Evolutionary conservation across 306 rosid genomes (phyloP).

Genomic region (Ormosia semicastrata): DNA sequence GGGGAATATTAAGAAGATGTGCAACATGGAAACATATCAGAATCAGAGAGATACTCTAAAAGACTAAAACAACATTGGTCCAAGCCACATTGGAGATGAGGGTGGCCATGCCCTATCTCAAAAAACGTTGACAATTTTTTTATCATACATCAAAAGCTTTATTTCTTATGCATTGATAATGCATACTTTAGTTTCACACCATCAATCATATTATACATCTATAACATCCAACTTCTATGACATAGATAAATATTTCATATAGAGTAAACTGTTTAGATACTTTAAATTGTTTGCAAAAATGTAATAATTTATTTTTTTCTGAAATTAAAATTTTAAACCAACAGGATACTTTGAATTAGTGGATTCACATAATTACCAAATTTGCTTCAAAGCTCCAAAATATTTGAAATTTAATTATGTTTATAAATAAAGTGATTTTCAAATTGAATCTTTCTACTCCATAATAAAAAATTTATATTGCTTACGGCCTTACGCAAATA

Average conservation of each 20-base stretch:
- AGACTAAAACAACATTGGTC: not conserved
- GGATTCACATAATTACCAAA: not conserved
- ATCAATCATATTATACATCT: not conserved
- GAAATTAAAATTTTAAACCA: not conserved
- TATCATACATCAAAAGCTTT: not conserved
- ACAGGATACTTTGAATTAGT: not conserved
- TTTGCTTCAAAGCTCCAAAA: constrained; percentile 1
- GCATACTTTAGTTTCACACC: not conserved
- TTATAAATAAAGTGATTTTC: not conserved
- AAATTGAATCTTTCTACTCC: not conserved
- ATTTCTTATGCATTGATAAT: not conserved
- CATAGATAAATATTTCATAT: not conserved
- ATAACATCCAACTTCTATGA: not conserved
- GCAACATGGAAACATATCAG: constrained; percentile 5
- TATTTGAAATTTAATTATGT: not conserved
- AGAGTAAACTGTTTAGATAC: not conserved
- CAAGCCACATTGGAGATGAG: not conserved
- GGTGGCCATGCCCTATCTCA: not conserved
- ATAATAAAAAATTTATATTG: not conserved
- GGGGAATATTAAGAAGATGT: not conserved
- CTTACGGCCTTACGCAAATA: not conserved
- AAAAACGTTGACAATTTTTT: not conserved
- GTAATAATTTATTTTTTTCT: not conserved
- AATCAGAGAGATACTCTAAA: not conserved
- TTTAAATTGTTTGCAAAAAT: not conserved